A percentile compares a stretch with the other conserved stretches of the same genome.
Evolutionary conservation across 208 protist genomes (phyloP).

Genomic region (Acanthamoeba polyphaga): DNA sequence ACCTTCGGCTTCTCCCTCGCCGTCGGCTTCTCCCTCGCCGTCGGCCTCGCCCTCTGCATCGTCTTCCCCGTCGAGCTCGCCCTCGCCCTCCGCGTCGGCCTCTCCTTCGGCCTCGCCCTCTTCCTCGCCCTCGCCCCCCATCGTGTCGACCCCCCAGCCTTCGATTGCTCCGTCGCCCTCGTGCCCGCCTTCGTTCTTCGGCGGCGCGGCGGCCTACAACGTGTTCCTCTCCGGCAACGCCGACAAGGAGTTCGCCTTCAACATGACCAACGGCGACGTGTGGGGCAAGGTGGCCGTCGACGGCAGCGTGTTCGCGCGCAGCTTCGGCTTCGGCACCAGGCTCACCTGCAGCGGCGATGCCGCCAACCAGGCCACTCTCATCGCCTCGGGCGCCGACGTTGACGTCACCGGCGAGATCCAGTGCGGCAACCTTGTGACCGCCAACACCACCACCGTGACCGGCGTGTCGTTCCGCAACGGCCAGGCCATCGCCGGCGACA

Average conservation of each 20-base stretch:
- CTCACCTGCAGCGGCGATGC: background rate
- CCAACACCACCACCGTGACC: background rate
- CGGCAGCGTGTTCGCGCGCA: background rate
- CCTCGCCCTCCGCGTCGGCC: background rate
- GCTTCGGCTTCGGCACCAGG: background rate
- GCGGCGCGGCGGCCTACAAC: slow-evolving; percentile 1
- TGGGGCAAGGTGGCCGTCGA: slow-evolving; percentile 25
- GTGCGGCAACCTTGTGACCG: slow-evolving; percentile 4
- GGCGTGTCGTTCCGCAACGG: background rate
- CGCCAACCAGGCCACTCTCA: background rate
- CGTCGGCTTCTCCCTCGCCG: background rate
- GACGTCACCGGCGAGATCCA: background rate
- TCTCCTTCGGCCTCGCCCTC: background rate
- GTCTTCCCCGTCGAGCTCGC: background rate
- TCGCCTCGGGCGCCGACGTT: background rate
- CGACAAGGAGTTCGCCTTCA: slow-evolving; percentile 12
- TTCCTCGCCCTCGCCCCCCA: background rate
- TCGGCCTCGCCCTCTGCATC: background rate
- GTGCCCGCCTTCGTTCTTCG: background rate
- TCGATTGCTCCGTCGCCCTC: background rate
- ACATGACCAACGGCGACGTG: slow-evolving; percentile 48
- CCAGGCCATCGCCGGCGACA: background rate
- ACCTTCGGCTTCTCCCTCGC: background rate
- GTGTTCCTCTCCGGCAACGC: slow-evolving; percentile 32
- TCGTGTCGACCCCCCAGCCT: background rate